These are phyloP conservation scores for Bryoglossum gracile DNA, from an alignment of 495 filamentous ascomycete species.

Conservation along the genomic window DNA sequence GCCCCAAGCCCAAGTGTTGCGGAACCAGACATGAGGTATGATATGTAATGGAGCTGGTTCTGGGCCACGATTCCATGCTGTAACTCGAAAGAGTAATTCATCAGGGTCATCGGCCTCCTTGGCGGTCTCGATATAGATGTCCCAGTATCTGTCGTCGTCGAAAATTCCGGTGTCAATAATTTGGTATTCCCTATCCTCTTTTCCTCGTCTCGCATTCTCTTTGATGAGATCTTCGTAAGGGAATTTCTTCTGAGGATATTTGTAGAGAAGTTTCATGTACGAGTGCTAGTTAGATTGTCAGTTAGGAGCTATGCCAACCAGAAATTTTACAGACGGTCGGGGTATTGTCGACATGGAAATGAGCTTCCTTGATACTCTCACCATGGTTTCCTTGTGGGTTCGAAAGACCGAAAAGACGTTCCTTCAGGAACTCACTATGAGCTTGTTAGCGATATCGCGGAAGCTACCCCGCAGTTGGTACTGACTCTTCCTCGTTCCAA, in stretches of 20 bases:
- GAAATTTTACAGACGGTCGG: slow-evolving; percentile 44
- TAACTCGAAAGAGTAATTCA: slow-evolving; percentile 88
- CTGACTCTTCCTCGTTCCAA: slow-evolving; percentile 95
- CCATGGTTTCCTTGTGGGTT: slow-evolving; percentile 97
- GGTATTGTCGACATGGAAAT: slow-evolving; percentile 94
- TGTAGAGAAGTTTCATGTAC: slow-evolving; percentile 98
- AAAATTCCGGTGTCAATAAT: slow-evolving; percentile 87
- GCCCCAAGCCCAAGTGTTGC: slow-evolving; percentile 95
- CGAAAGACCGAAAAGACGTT: slow-evolving; percentile 86
- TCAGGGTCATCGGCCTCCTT: slow-evolving; percentile 87
- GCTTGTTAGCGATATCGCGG: slow-evolving; percentile 4
- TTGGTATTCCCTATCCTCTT: slow-evolving; percentile 79
- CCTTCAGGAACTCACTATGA: slow-evolving; percentile 78
- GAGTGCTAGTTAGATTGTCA: slow-evolving; percentile 57
- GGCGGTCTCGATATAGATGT: slow-evolving; percentile 93
- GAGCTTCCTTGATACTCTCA: slow-evolving; percentile 90
- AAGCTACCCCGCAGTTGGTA: slow-evolving; percentile 13
- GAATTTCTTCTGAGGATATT: slow-evolving; percentile 87
- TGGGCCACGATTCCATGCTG: slow-evolving; percentile 90
- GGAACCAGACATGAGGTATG: slow-evolving; percentile 91
- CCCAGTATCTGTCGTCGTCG: slow-evolving; percentile 89
- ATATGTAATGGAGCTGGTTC: slow-evolving; percentile 89
- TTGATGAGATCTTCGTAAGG: slow-evolving; percentile 82
- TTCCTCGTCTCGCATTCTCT: slow-evolving; percentile 71
- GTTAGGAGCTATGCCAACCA: background rate